These are phyloP conservation scores for Magnaporthiopsis poae DNA, from an alignment of 2,329 filamentous ascomycete species.

Conservation along the genomic window DNA sequence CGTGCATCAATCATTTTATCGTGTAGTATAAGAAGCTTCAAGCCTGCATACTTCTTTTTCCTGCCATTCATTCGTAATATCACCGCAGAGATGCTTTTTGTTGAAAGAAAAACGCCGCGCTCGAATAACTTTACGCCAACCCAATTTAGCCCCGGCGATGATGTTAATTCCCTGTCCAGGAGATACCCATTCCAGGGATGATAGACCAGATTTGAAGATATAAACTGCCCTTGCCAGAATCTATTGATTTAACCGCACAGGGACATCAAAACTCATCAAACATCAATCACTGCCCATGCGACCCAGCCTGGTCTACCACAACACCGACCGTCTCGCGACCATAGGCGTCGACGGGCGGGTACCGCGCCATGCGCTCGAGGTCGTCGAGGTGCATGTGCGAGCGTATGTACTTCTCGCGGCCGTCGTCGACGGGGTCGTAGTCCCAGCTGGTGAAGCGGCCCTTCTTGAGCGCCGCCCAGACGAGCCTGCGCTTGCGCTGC, in stretches of 20 bases:
- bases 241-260: too few species aligned
- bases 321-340: conserved; percentile 38
- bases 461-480: conserved; percentile 68
- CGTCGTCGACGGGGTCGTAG: conserved; percentile 64
- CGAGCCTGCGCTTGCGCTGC: conserved; percentile 68
- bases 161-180: too few species aligned
- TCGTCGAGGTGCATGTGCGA: conserved; percentile 73
- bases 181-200: too few species aligned
- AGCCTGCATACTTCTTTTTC: neutral
- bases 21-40: neutral
- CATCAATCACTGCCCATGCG: conserved; percentile 28
- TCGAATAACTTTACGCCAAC: neutral
- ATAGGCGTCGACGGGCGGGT: conserved; percentile 51
- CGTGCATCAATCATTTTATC: too few species aligned
- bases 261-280: too few species aligned
- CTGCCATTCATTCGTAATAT: neutral
- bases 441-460: conserved; percentile 79
- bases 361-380: conserved; percentile 66
- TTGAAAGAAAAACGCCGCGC: neutral
- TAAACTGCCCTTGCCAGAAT: too few species aligned
- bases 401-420: conserved; percentile 69
- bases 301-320: conserved; percentile 33
- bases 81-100: neutral
- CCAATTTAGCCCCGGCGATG: neutral
- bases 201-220: too few species aligned